A percentile compares a stretch with the other conserved stretches of the same genome.
Conservation (phyloP, 2,329 filamentous ascomycete species). For the Aspergillus sp. region DNA sequence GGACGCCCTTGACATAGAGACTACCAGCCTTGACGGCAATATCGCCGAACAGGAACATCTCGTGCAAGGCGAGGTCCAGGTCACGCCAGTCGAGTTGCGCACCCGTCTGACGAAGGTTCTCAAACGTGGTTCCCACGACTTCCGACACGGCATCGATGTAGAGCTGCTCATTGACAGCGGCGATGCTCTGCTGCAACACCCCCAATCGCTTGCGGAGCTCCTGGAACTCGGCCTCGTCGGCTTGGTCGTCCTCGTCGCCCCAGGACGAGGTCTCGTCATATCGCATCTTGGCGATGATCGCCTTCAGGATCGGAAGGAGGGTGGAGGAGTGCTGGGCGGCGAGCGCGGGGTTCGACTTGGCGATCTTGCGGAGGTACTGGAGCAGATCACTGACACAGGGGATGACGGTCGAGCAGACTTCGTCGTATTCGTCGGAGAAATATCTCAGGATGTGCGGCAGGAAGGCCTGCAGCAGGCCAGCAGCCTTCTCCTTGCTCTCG, state of each 20-base stretch:
- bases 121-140: conserved; percentile 83
- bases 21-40: conserved; percentile 86
- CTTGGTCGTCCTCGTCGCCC: conserved; percentile 92
- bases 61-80: conserved; percentile 86
- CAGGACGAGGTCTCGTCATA: conserved; percentile 93
- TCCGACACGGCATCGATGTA: conserved; percentile 87
- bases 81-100: conserved; percentile 88
- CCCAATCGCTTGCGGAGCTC: conserved; percentile 88
- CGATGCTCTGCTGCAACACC: conserved; percentile 87
- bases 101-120: conserved; percentile 71
- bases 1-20: conserved; percentile 79
- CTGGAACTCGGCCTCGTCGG: conserved; percentile 95
- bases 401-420: conserved; percentile 94
- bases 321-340: conserved; percentile 75
- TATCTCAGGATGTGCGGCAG: conserved; percentile 85
- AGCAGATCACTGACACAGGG: conserved; percentile 89
- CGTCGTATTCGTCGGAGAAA: conserved; percentile 97
- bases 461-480: conserved; percentile 78
- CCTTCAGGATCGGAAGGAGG: conserved; percentile 83
- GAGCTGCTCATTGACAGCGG: conserved; percentile 80
- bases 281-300: conserved; percentile 93
- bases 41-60: conserved; percentile 95
- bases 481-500: conserved; percentile 69
- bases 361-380: conserved; percentile 81
- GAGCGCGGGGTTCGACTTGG: conserved; percentile 61